Evolutionary conservation across 2,329 filamentous ascomycete species (phyloP).

Genomic region (Chaetomium strumarium): DNA sequence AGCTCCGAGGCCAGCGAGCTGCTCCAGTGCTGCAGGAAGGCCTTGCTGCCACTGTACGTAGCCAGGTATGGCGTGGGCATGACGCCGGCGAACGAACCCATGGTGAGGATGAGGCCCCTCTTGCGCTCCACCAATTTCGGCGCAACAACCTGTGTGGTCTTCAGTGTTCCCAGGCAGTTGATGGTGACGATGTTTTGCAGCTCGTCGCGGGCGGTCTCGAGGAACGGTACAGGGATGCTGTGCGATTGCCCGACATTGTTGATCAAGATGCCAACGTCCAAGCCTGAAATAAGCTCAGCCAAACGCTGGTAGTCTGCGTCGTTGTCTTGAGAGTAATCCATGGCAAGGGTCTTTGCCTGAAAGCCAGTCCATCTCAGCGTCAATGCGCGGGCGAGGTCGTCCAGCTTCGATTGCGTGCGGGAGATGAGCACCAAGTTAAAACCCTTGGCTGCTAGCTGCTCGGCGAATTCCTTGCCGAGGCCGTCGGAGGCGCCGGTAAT

Average conservation of each 20-base stretch:
- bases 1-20: conserved; percentile 79
- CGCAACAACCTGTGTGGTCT: conserved; percentile 77
- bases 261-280: conserved; percentile 82
- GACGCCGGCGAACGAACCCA: conserved; percentile 94
- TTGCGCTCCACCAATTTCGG: conserved; percentile 80
- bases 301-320: conserved; percentile 75
- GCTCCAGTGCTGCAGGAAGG: conserved; percentile 96
- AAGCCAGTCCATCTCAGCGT: conserved; percentile 59
- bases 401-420: conserved; percentile 88
- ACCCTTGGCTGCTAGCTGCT: conserved; percentile 81
- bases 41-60: conserved; percentile 96
- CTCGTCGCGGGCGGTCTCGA: conserved; percentile 71
- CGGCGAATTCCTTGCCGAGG: conserved; percentile 91
- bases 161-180: conserved; percentile 88
- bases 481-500: conserved; percentile 95
- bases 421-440: conserved; percentile 96
- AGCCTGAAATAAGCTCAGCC: conserved; percentile 58
- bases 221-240: conserved; percentile 84
- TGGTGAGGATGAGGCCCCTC: conserved; percentile 85
- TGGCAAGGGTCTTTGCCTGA: conserved; percentile 72
- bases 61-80: conserved; percentile 87
- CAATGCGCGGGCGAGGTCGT: conserved; percentile 69
- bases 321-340: conserved; percentile 83
- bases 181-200: conserved; percentile 87
- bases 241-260: conserved; percentile 98